Evolutionary conservation across 352 stramenopile genomes (phyloP).

Genomic region (Blastocystis sp.): DNA sequence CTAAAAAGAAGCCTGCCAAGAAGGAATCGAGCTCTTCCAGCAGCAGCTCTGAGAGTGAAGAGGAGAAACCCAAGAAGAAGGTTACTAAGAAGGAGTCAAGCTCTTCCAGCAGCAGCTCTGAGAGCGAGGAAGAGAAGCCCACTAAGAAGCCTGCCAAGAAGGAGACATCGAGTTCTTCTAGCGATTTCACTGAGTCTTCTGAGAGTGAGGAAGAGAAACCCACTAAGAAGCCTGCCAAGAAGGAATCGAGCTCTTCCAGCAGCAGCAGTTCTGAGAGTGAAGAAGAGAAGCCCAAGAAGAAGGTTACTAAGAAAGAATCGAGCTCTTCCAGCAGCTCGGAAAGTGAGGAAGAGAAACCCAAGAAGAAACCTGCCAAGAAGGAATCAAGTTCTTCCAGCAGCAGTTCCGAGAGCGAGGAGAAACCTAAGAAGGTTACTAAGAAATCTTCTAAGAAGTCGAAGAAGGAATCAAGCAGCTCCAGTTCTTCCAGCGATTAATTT

Average conservation of each 20-base stretch:
- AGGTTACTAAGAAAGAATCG: constrained; percentile 22
- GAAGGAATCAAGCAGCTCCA: background rate
- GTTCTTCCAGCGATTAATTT: constrained; percentile 39
- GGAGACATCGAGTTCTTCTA: background rate
- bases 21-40: background rate
- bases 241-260: constrained; percentile 33
- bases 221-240: constrained; percentile 31
- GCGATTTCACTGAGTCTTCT: constrained; percentile 36
- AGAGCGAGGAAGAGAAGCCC: constrained; percentile 43
- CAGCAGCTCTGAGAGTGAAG: background rate
- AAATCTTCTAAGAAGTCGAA: constrained; percentile 28
- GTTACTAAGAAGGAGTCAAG: constrained; percentile 27
- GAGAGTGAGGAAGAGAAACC: constrained; percentile 25
- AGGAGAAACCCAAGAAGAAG: constrained; percentile 21
- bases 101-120: background rate
- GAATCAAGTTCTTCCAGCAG: constrained; percentile 4
- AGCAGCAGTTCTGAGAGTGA: background rate
- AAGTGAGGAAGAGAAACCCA: constrained; percentile 59
- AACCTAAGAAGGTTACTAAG: constrained; percentile 52
- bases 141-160: constrained; percentile 40
- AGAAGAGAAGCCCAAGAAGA: constrained; percentile 25
- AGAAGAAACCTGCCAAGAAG: constrained; percentile 51
- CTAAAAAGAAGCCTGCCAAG: constrained; percentile 42
- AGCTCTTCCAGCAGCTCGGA: background rate
- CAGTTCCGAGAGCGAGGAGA: constrained; percentile 36